Percentiles rank a stretch among this genome's conserved stretches.
phyloP scores from a whole-genome alignment of 202 grass and related monocot genomes.

The Panicum virgatum region DNA sequence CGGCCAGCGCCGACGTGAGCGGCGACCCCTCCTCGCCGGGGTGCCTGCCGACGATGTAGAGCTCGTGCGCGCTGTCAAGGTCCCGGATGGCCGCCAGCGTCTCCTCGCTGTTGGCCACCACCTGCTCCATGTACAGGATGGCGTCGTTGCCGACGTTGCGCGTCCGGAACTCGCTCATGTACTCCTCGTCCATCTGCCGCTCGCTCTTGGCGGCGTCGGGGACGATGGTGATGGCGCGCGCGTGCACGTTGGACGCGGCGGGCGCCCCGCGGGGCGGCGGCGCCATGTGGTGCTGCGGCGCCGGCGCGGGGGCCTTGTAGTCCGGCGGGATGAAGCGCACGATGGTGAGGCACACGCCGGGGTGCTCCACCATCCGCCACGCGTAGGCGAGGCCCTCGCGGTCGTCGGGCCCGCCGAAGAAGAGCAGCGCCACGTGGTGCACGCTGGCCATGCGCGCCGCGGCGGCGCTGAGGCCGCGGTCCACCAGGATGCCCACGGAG shows the following conservation, averaged over 20 bases:
- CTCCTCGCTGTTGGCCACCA: slow-evolving; percentile 70
- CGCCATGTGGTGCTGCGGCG: background rate
- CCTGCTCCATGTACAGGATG: slow-evolving; percentile 62
- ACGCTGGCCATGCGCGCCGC: slow-evolving; percentile 34
- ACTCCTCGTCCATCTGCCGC: slow-evolving; percentile 69
- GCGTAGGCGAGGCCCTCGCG: slow-evolving; percentile 80
- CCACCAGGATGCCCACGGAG: slow-evolving; percentile 71
- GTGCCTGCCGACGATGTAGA: slow-evolving; percentile 69
- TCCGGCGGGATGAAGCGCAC: slow-evolving; percentile 50
- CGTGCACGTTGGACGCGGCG: background rate
- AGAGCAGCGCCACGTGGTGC: slow-evolving; percentile 56
- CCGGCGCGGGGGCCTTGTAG: slow-evolving; percentile 24
- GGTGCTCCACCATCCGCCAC: slow-evolving; percentile 65
- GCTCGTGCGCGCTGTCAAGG: slow-evolving; percentile 55
- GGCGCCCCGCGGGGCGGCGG: background rate
- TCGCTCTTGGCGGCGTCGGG: slow-evolving; percentile 33
- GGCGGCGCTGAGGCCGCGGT: slow-evolving; percentile 73
- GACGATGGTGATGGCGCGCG: slow-evolving; percentile 51
- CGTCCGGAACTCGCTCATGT: slow-evolving; percentile 57
- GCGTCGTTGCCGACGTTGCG: slow-evolving; percentile 53
- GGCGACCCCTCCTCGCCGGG: slow-evolving; percentile 38
- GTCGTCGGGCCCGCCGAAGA: slow-evolving; percentile 88
- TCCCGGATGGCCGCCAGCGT: slow-evolving; percentile 52
- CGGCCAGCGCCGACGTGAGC: slow-evolving; percentile 53
- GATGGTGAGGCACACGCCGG: slow-evolving; percentile 59